phyloP scores from a whole-genome alignment of 495 filamentous ascomycete species.

The Elasticomyces elasticus region DNA sequence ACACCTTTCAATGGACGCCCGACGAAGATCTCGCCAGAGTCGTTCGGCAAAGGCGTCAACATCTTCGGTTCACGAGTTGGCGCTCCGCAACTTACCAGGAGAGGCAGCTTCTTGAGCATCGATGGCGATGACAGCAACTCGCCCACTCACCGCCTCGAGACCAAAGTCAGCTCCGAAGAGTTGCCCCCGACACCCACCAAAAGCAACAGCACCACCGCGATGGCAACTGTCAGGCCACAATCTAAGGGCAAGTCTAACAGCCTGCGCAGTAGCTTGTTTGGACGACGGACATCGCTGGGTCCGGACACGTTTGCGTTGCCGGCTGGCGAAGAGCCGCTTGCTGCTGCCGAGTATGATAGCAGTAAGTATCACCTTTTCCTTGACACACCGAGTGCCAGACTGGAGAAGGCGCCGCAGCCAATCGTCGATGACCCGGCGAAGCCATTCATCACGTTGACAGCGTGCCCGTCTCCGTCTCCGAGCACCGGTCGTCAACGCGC shows the following conservation, averaged over 20 bases:
- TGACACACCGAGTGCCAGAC: constrained; percentile 4
- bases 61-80: constrained; percentile 56
- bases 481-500: constrained; percentile 3
- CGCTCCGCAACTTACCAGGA: constrained; percentile 44
- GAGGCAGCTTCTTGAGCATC: constrained; percentile 65
- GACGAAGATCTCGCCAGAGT: constrained; percentile 39
- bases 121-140: constrained; percentile 64
- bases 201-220: constrained; percentile 46
- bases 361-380: constrained; percentile 16
- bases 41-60: constrained; percentile 56
- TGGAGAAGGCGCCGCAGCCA: constrained; percentile 1
- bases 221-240: constrained; percentile 34
- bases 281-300: constrained; percentile 35
- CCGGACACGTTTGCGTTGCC: constrained; percentile 32
- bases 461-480: constrained; percentile 10
- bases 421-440: constrained; percentile 4
- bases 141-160: constrained; percentile 47
- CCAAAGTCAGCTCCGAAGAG: constrained; percentile 58
- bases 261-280: constrained; percentile 34
- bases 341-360: not conserved
- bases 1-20: constrained; percentile 51
- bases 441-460: constrained; percentile 18
- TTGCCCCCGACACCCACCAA: constrained; percentile 91
- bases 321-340: constrained; percentile 1
- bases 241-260: constrained; percentile 38